Conservation (phyloP, 2,329 filamentous ascomycete species). For the Colletotrichum kahawae region DNA sequence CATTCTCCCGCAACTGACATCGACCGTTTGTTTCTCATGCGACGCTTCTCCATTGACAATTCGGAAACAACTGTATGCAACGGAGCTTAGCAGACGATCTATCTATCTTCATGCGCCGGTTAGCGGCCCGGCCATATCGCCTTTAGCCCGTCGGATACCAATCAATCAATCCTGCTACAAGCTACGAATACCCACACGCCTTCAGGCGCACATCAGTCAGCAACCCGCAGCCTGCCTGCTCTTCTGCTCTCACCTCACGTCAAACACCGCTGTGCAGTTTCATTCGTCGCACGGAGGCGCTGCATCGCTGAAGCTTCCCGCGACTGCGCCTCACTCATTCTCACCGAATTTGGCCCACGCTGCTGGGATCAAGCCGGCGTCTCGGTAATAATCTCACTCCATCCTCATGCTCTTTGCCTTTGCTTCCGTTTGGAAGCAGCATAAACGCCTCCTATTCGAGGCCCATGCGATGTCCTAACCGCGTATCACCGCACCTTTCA, state of each 20-base stretch:
- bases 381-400: neutral
- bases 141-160: neutral
- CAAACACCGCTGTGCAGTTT: neutral
- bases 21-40: neutral
- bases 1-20: neutral
- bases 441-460: conserved; percentile 14
- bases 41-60: neutral
- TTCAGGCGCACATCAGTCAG: neutral
- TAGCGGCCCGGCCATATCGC: neutral
- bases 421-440: conserved; percentile 5
- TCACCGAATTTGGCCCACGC: neutral
- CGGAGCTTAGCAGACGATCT: neutral
- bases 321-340: conserved; percentile 15
- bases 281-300: neutral
- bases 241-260: neutral
- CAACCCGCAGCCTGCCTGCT: neutral
- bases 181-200: neutral
- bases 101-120: neutral
- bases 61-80: neutral
- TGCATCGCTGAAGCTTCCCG: conserved; percentile 18
- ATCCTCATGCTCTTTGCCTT: neutral
- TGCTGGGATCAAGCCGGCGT: conserved; percentile 8
- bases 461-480: conserved; percentile 7
- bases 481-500: conserved; percentile 3
- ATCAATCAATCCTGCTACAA: neutral